These are phyloP conservation scores for Maudiozyma saulgeensis DNA, from an alignment of 805 yeast species.

Conservation along the genomic window DNA sequence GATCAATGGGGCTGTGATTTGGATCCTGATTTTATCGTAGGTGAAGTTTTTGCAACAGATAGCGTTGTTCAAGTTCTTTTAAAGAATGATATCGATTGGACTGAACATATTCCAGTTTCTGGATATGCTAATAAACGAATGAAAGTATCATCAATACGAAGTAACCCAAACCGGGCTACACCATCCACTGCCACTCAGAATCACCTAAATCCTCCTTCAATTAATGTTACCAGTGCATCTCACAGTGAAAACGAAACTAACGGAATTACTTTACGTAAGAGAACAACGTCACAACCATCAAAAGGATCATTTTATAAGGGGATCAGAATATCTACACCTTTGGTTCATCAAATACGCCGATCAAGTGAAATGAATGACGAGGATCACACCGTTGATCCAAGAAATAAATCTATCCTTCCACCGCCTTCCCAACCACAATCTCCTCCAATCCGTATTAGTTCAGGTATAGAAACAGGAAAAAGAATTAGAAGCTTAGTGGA, in stretches of 20 bases:
- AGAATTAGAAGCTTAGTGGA: slow-evolving; percentile 18
- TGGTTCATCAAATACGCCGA: slow-evolving; percentile 30
- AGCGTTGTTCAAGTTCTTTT: slow-evolving; percentile 39
- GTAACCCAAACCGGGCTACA: too few relatives aligned
- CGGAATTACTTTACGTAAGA: not conserved
- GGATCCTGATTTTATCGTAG: slow-evolving; percentile 63
- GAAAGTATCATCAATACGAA: slow-evolving; percentile 4
- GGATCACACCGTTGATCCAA: slow-evolving; percentile 10
- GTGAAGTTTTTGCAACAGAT: slow-evolving; percentile 49
- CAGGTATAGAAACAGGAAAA: slow-evolving; percentile 20
- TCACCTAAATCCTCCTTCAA: not conserved
- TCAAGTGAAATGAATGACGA: slow-evolving; percentile 5
- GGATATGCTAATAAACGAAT: slow-evolving; percentile 14
- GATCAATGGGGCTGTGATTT: slow-evolving; percentile 60
- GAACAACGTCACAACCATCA: not conserved
- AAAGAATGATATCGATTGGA: slow-evolving; percentile 30
- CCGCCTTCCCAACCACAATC: slow-evolving; percentile 27
- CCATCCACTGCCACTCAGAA: too few relatives aligned
- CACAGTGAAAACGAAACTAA: not conserved
- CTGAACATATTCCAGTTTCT: slow-evolving; percentile 14
- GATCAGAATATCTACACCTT: slow-evolving; percentile 29
- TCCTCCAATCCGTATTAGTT: slow-evolving; percentile 27
- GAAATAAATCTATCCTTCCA: slow-evolving; percentile 24
- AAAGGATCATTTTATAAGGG: slow-evolving; percentile 2
- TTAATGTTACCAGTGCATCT: not conserved